Evolutionary conservation across 2,329 filamentous ascomycete species (phyloP), one percentile per base, ranked within the genome.

Genomic region (Sporothrix protearum): DNA sequence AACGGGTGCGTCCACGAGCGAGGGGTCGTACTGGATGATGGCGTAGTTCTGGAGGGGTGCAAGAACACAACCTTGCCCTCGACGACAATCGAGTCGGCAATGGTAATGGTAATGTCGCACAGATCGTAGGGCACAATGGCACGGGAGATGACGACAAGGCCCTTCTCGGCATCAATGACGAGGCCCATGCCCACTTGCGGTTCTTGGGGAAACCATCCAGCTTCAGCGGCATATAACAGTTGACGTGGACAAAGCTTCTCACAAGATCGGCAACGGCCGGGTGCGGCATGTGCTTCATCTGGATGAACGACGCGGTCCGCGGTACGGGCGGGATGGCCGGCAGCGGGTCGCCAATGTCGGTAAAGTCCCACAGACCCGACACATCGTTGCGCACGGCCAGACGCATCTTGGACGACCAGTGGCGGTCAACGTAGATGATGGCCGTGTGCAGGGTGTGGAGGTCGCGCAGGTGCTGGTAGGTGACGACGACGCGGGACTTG

Each of bases 11-110:
- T 97, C 89, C n/a, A 98, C 96, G 22, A 99, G 87, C 51, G 88
- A 89, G 1, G 96, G 93, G 79, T 99, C 95, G 79, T 99, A 99
- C 82, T 97, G 91, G 76, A 99, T 89, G 77, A 99, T 92, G 75
- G 92, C 92, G 80, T 98, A 99, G 81, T 99, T 99, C 79, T 98
- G 96, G 70, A 99, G 85, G 96, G 96, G 78, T 99, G 96, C 80
- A 99, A 85, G 84, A 99, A 99, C 16, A 98, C 87, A 4, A 99
- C 92, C 81, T 96, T 97, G 76, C 92, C 96, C 76, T 95, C 92
- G 12, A 98, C 92, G 71, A 97, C 93, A 77, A 99, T 93, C 2
- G 94, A 97, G 80, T 99, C 96, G 30, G 96, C 96, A 76, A 99
- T 96, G 16, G 96, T 98, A 76, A 99, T 88, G 59, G 92, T 94